Conservation (phyloP, 257 asterid species). For the Haberlea rhodopensis region DNA sequence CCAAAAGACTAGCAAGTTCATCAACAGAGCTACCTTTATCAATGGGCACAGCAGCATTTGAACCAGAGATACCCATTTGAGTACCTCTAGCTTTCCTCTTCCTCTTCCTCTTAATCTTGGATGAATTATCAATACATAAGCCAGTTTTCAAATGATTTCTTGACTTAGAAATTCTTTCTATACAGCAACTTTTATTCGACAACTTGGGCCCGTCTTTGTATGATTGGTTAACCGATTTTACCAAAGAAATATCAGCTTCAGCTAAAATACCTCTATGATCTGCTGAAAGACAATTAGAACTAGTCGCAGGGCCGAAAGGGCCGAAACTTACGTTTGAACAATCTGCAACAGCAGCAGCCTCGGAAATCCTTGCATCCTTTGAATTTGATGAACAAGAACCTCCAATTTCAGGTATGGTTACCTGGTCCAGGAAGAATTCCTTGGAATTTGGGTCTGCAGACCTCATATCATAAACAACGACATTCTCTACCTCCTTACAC, state of each 20-base stretch:
- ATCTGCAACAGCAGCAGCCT: slow-evolving; percentile 30
- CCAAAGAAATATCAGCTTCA: slow-evolving; percentile 27
- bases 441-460: slow-evolving; percentile 31
- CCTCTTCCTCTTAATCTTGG: slow-evolving; percentile 38
- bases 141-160: slow-evolving; percentile 26
- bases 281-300: slow-evolving; percentile 28
- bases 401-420: slow-evolving; percentile 22
- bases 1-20: slow-evolving; percentile 27
- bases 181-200: slow-evolving; percentile 25
- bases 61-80: slow-evolving; percentile 31
- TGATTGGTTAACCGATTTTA: slow-evolving; percentile 23
- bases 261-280: slow-evolving; percentile 28
- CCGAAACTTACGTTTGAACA: slow-evolving; percentile 28
- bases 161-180: slow-evolving; percentile 28
- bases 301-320: slow-evolving; percentile 16
- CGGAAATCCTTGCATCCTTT: slow-evolving; percentile 15
- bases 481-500: slow-evolving; percentile 31
- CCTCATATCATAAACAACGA: slow-evolving; percentile 23
- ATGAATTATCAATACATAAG: slow-evolving; percentile 29
- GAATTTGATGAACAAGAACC: slow-evolving; percentile 25
- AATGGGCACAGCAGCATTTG: slow-evolving; percentile 18
- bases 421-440: slow-evolving; percentile 26
- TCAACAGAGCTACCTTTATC: slow-evolving; percentile 23
- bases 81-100: slow-evolving; percentile 36
- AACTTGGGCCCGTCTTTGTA: slow-evolving; percentile 21